Evolutionary conservation across 192 early-diverging fungal species (phyloP).

Genomic region (Mortierella alpina): DNA sequence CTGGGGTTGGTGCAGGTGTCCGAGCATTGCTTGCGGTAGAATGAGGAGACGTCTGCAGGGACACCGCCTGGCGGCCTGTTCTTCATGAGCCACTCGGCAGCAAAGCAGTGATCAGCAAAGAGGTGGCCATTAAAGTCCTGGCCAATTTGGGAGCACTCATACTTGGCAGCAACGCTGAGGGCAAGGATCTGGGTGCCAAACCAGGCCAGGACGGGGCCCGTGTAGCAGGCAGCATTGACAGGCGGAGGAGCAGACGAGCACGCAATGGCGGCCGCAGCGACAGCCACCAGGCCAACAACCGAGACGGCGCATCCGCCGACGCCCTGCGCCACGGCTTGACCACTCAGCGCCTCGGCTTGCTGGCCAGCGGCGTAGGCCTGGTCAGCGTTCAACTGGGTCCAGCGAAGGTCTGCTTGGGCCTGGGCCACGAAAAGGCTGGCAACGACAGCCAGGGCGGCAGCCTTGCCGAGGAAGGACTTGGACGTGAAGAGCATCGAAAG

Average conservation of each 20-base stretch:
- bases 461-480: no score
- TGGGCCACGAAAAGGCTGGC: background rate
- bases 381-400: background rate
- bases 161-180: background rate
- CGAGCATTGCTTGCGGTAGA: no score
- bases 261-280: background rate
- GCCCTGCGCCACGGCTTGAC: background rate
- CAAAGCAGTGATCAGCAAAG: background rate
- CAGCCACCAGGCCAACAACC: background rate
- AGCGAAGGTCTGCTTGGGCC: background rate
- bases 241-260: slow-evolving; percentile 1
- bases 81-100: background rate
- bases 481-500: no score
- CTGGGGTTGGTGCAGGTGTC: no score
- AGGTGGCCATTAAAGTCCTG: background rate
- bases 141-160: slow-evolving; percentile 7
- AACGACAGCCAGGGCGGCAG: background rate
- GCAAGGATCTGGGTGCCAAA: background rate
- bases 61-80: slow-evolving; percentile 1
- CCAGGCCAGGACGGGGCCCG: background rate
- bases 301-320: slow-evolving; percentile 2
- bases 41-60: slow-evolving; percentile 1
- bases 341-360: background rate
- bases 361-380: background rate
- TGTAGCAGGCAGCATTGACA: background rate